A percentile compares a stretch with the other conserved stretches of the same genome.
Conservation (phyloP, 2,329 filamentous ascomycete species). For the Davidsoniella australis region DNA sequence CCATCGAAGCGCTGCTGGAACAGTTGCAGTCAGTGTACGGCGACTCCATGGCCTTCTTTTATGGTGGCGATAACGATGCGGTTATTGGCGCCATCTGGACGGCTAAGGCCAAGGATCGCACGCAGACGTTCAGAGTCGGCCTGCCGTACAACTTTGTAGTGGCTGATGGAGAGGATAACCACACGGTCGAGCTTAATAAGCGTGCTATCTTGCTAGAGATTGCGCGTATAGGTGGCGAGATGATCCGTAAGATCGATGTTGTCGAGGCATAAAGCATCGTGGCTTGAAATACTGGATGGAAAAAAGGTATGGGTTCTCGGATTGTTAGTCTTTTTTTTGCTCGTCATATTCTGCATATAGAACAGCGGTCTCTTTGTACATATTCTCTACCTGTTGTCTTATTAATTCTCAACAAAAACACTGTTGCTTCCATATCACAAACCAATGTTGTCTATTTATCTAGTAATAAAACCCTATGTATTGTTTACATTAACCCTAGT, state of each 20-base stretch:
- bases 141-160: conserved; percentile 42
- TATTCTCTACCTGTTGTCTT: not conserved
- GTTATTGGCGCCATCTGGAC: conserved; percentile 44
- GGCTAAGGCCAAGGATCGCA: conserved; percentile 27
- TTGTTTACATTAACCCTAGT: too few relatives aligned
- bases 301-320: not conserved
- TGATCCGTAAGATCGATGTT: conserved; percentile 51
- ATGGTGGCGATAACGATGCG: conserved; percentile 39
- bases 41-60: conserved; percentile 63
- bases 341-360: conserved; percentile 1
- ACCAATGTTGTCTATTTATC: too few relatives aligned
- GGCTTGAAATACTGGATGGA: not conserved
- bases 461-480: too few relatives aligned
- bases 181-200: conserved; percentile 46
- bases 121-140: conserved; percentile 51
- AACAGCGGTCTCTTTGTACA: conserved; percentile 6
- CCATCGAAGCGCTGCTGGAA: conserved; percentile 42
- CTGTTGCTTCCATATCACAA: too few relatives aligned
- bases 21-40: conserved; percentile 54
- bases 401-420: not conserved
- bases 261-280: conserved; percentile 13
- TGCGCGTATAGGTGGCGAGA: conserved; percentile 44
- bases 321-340: not conserved
- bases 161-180: conserved; percentile 23
- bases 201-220: conserved; percentile 56